Evolutionary conservation across 1,284 basidiomycete species (phyloP).

Genomic region (Veloboletus limbatus): DNA sequence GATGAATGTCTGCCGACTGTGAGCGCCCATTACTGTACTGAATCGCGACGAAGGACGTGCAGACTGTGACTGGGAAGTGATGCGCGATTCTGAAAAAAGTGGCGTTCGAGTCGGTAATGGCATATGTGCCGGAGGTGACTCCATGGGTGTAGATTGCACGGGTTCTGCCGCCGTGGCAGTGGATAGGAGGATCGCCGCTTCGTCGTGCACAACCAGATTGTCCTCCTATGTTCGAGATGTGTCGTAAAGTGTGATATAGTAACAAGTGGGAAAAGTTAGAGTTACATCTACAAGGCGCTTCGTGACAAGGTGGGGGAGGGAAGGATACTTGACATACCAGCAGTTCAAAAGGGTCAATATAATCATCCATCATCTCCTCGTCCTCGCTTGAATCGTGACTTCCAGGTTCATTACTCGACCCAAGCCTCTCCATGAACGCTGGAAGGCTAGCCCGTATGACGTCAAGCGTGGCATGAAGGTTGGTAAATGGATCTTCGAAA

Average conservation of each 20-base stretch:
- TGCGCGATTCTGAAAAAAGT: conserved; percentile 9
- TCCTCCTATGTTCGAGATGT: conserved; percentile 19
- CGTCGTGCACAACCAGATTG: conserved; percentile 7
- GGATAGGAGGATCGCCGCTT: neutral
- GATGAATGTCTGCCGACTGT: conserved; percentile 25
- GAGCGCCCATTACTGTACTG: conserved; percentile 23
- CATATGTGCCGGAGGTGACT: neutral
- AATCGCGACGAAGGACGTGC: conserved; percentile 24
- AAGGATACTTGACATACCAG: conserved; percentile 21
- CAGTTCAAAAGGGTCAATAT: conserved; percentile 17
- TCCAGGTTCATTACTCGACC: conserved; percentile 9
- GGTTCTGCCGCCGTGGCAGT: neutral
- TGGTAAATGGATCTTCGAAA: conserved; percentile 29
- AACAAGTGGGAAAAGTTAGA: conserved; percentile 31
- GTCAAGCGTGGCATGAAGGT: conserved; percentile 32
- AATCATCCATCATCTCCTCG: conserved; percentile 11
- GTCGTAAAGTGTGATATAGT: conserved; percentile 8
- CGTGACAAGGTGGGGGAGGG: conserved; percentile 26
- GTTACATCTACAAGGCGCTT: conserved; percentile 30
- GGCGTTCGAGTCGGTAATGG: conserved; percentile 1
- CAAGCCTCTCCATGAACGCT: conserved; percentile 22
- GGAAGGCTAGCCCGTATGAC: conserved; percentile 35
- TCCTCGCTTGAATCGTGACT: conserved; percentile 12
- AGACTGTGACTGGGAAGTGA: conserved; percentile 4
- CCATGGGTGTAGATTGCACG: conserved; percentile 2